Conservation (phyloP, 78 protist genomes). For the Cavenderia fasciculata region DNA sequence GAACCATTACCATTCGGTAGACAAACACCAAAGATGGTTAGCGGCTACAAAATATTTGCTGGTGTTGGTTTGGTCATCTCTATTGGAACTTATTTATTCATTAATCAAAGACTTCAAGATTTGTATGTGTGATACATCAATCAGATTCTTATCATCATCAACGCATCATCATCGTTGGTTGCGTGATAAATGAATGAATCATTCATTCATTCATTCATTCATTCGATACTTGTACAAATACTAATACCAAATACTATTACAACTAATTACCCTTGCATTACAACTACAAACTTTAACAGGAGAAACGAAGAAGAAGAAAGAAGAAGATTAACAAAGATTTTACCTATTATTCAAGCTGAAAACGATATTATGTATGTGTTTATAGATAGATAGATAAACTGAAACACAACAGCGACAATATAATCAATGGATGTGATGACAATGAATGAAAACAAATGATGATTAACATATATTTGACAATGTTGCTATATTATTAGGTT, state of each 20-base stretch:
- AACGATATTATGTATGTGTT: conserved; percentile 53
- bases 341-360: conserved; percentile 74
- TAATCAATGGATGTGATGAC: neutral
- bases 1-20: conserved; percentile 33
- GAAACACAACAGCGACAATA: neutral
- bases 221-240: too few species aligned
- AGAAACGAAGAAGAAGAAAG: conserved; percentile 36
- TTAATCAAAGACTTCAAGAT: conserved; percentile 30
- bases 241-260: too few species aligned
- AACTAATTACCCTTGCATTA: too few species aligned
- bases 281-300: neutral
- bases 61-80: conserved; percentile 1
- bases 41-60: conserved; percentile 41
- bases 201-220: too few species aligned
- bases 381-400: neutral
- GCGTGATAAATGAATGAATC: too few species aligned
- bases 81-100: conserved; percentile 20
- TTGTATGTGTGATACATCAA: too few species aligned
- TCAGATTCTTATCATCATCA: neutral
- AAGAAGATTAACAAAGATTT: conserved; percentile 53
- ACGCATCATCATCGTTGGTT: neutral
- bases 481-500: too few species aligned
- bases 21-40: conserved; percentile 24
- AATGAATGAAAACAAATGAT: neutral
- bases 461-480: neutral